Evolutionary conservation across 306 rosid genomes (phyloP).

Genomic region (Lablab purpureus): DNA sequence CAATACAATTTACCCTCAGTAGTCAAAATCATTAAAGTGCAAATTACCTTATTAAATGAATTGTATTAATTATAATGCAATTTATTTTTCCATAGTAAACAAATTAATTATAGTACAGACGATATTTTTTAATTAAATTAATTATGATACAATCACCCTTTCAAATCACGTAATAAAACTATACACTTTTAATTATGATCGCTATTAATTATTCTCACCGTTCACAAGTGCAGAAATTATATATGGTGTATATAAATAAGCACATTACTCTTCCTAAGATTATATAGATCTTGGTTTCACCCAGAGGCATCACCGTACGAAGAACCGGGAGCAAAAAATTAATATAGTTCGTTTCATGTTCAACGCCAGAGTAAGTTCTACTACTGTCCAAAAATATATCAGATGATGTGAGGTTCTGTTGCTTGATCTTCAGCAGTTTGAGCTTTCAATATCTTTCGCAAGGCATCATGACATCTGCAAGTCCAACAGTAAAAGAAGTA

Average conservation of each 20-base stretch:
- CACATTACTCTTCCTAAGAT: background rate
- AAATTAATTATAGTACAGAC: background rate
- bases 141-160: background rate
- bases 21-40: no score
- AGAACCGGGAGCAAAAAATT: conserved; percentile 25
- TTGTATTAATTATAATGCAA: no score
- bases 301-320: conserved; percentile 8
- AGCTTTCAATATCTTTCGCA: conserved; percentile 61
- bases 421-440: conserved; percentile 40
- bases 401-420: conserved; percentile 46
- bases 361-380: conserved; percentile 27
- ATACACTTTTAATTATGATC: no score
- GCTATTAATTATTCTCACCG: no score
- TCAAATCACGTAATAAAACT: no score
- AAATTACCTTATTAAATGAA: no score
- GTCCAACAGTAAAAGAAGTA: conserved; percentile 32
- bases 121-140: no score
- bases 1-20: no score
- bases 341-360: conserved; percentile 4
- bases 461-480: conserved; percentile 72
- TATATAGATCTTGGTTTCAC: conserved; percentile 27
- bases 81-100: background rate
- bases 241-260: background rate
- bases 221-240: no score
- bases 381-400: conserved; percentile 34